Evolutionary conservation across 169 alveolate genomes (phyloP).

Genomic region (Theileria parva): DNA sequence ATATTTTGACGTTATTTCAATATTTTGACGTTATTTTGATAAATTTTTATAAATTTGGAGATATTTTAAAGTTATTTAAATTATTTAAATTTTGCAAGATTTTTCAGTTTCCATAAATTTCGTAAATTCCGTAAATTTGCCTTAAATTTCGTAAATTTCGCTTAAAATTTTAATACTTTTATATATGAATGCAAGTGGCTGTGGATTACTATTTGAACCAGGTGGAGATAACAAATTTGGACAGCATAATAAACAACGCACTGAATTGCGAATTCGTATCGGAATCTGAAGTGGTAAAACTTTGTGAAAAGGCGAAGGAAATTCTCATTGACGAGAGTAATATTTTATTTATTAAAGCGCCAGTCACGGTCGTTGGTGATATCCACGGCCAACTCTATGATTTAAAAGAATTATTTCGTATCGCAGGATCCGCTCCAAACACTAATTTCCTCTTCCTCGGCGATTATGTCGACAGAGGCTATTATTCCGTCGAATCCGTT

Average conservation of each 20-base stretch:
- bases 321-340: conserved; percentile 48
- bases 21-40: not conserved
- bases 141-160: too few relatives aligned
- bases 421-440: conserved; percentile 92
- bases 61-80: too few relatives aligned
- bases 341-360: conserved; percentile 79
- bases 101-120: too few relatives aligned
- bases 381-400: conserved; percentile 98
- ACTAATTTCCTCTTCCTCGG: conserved; percentile 96
- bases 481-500: conserved; percentile 92
- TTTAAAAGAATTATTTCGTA: conserved; percentile 90
- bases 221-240: conserved; percentile 45
- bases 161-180: too few relatives aligned
- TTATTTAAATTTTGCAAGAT: too few relatives aligned
- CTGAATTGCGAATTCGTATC: conserved; percentile 55
- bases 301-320: conserved; percentile 54
- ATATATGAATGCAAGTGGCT: not conserved
- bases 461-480: conserved; percentile 98
- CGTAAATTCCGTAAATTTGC: too few relatives aligned
- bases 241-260: conserved; percentile 23
- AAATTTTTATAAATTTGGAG: too few relatives aligned
- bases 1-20: too few relatives aligned
- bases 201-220: conserved; percentile 48
- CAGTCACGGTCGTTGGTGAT: conserved; percentile 95
- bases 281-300: conserved; percentile 41